phyloP scores from a whole-genome alignment of 1,284 basidiomycete genomes.

The Rhodotorula sp. region DNA sequence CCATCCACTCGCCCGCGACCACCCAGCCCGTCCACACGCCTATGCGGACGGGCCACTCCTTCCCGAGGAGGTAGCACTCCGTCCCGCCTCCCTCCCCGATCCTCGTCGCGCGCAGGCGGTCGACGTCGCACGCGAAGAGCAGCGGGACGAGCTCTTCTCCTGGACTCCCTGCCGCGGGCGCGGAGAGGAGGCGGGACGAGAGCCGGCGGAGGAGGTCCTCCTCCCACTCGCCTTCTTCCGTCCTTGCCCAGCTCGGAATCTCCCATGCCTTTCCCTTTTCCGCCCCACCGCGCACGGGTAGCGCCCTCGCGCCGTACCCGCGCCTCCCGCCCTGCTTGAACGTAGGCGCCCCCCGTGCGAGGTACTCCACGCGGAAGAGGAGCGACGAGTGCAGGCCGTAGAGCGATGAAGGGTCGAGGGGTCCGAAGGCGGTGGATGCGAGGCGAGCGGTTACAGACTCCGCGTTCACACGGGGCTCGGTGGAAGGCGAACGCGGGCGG shows the following conservation, averaged over 20 bases:
- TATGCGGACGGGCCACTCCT: conserved; percentile 25
- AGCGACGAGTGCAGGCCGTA: neutral
- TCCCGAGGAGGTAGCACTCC: conserved; percentile 22
- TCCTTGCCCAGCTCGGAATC: conserved; percentile 14
- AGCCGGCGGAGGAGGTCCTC: conserved; percentile 4
- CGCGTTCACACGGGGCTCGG: neutral
- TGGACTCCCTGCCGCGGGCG: neutral
- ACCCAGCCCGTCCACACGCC: conserved; percentile 28
- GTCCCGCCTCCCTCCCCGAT: neutral
- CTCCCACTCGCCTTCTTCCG: conserved; percentile 4
- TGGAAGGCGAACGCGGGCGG: neutral
- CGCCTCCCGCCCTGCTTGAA: conserved; percentile 7
- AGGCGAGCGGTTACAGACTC: neutral
- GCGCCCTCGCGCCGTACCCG: neutral
- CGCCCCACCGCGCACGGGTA: accelerated
- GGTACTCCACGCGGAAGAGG: conserved; percentile 23
- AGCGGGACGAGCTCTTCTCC: conserved; percentile 14
- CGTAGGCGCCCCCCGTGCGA: neutral
- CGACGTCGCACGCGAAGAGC: conserved; percentile 19
- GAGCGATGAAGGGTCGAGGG: neutral
- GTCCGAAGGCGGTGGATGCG: neutral
- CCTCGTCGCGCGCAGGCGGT: neutral
- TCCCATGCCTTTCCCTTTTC: neutral
- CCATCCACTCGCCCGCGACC: conserved; percentile 4
- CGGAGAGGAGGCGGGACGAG: neutral